Evolutionary conservation across 345 rosid species (phyloP).

Genomic region (Laguncularia racemosa): DNA sequence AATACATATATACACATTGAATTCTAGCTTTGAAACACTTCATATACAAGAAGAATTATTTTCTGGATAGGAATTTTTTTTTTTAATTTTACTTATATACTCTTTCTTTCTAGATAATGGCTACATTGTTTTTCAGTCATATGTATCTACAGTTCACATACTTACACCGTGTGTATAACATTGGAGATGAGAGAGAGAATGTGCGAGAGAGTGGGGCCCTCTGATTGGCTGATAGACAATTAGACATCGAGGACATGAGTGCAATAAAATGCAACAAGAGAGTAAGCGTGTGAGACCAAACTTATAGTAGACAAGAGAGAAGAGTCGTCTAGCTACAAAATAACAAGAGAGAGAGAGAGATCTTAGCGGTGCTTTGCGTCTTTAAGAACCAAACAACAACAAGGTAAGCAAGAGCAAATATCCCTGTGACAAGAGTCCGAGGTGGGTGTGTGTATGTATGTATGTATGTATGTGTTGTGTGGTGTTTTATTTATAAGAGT

Average conservation of each 20-base stretch:
- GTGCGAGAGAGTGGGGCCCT: conserved; percentile 16
- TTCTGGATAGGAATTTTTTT: too few relatives aligned
- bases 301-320: conserved; percentile 5
- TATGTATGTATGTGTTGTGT: too few relatives aligned
- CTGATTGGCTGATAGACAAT: conserved; percentile 21
- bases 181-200: background rate
- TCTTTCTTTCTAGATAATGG: too few relatives aligned
- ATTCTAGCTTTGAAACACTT: too few relatives aligned
- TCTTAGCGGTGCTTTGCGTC: conserved; percentile 35
- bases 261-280: conserved; percentile 3
- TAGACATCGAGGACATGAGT: conserved; percentile 19
- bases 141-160: too few relatives aligned
- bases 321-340: conserved; percentile 5
- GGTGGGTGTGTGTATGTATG: too few relatives aligned
- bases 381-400: conserved; percentile 26
- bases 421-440: conserved; percentile 37
- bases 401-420: conserved; percentile 25
- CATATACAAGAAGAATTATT: too few relatives aligned
- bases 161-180: too few relatives aligned
- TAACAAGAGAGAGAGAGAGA: conserved; percentile 13
- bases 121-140: too few relatives aligned
- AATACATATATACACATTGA: too few relatives aligned
- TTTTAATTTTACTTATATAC: too few relatives aligned
- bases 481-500: conserved; percentile 17
- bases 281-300: conserved; percentile 10